Conservation (phyloP, 305 asterid species). For the Solanum hybrid region DNA sequence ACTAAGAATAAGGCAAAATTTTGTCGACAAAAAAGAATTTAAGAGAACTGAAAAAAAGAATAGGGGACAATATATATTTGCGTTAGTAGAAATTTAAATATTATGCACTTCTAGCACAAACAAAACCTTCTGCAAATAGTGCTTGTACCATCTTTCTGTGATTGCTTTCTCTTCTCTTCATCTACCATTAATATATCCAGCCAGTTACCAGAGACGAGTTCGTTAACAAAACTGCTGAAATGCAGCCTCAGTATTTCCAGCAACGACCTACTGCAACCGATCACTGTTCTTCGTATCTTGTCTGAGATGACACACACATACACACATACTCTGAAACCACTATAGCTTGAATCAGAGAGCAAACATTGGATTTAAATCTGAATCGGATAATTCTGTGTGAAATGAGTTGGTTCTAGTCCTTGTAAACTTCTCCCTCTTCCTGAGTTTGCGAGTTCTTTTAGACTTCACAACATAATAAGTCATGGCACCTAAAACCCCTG, state of each 20-base stretch:
- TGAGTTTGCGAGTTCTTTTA: slow-evolving; percentile 34
- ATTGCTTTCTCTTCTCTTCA: neutral
- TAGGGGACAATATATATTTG: neutral
- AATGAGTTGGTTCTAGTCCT: slow-evolving; percentile 25
- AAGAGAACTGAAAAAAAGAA: neutral
- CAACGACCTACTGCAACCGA: neutral
- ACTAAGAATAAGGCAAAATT: neutral
- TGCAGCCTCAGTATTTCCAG: slow-evolving; percentile 5
- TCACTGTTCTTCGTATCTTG: neutral
- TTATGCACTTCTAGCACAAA: neutral
- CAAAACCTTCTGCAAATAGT: neutral
- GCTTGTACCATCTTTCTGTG: neutral
- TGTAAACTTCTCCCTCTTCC: slow-evolving; percentile 43
- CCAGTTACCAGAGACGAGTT: neutral
- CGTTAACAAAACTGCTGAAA: neutral
- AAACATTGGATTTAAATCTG: slow-evolving; percentile 54
- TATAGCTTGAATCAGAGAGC: slow-evolving; percentile 33
- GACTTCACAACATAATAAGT: slow-evolving; percentile 60
- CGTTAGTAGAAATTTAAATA: neutral
- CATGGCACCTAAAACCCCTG: slow-evolving; percentile 55
- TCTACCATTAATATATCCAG: neutral
- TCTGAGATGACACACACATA: neutral
- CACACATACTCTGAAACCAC: neutral
- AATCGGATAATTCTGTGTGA: slow-evolving; percentile 35
- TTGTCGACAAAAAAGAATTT: neutral